Evolutionary conservation across 306 rosid genomes (phyloP).

Genomic region (Myrica gale): DNA sequence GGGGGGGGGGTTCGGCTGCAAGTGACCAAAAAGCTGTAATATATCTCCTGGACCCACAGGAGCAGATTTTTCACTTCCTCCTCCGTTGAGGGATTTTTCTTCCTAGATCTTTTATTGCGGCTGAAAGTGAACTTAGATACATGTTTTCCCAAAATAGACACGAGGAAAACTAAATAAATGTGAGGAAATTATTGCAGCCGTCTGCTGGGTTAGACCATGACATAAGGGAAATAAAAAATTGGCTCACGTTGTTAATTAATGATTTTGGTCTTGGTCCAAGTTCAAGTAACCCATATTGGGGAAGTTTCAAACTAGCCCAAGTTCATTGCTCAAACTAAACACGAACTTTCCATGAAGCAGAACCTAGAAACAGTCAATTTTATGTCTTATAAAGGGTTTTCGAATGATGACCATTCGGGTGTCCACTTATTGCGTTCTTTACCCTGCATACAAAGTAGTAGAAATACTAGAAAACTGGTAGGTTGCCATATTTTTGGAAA

Average conservation of each 20-base stretch:
- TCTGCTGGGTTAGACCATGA: neutral
- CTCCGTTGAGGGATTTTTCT: too few relatives aligned
- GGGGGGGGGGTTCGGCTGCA: too few relatives aligned
- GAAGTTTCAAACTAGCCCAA: neutral
- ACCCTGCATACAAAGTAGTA: too few relatives aligned
- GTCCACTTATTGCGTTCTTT: too few relatives aligned
- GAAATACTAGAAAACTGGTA: too few relatives aligned
- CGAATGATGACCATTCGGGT: neutral
- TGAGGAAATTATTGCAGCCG: neutral
- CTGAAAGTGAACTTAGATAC: too few relatives aligned
- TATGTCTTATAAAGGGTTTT: neutral
- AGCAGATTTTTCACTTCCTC: too few relatives aligned
- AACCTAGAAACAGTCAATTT: neutral
- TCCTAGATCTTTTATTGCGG: too few relatives aligned
- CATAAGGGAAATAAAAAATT: neutral
- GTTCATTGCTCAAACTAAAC: neutral
- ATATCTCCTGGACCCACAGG: too few relatives aligned
- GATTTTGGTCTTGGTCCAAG: slow-evolving; percentile 5
- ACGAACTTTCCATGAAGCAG: neutral
- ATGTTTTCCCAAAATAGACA: neutral
- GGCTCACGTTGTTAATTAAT: neutral
- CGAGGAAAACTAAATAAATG: neutral
- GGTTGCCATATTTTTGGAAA: too few relatives aligned
- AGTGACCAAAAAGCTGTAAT: too few relatives aligned
- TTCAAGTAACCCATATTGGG: neutral